These are phyloP conservation scores for Penicillium verrucosum DNA, from an alignment of 2,329 filamentous ascomycete species.

Conservation along the genomic window DNA sequence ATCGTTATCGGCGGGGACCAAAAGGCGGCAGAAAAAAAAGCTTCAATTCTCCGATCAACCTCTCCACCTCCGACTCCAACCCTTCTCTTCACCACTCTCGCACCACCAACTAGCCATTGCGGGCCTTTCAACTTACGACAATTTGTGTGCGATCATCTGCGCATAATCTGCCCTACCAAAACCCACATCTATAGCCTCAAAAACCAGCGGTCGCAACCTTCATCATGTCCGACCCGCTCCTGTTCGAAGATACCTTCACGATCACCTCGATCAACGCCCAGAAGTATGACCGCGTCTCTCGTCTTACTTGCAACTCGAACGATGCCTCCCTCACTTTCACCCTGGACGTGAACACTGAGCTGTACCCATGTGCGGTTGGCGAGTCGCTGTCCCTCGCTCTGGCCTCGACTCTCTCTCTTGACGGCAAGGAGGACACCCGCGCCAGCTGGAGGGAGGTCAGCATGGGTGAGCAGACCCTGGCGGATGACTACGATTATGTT, in stretches of 20 bases:
- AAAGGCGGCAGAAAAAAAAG: constrained; percentile 30
- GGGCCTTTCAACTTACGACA: neutral
- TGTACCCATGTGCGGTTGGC: constrained; percentile 73
- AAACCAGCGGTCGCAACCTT: constrained; percentile 37
- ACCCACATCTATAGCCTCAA: neutral
- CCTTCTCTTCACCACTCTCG: constrained; percentile 9
- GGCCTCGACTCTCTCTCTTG: constrained; percentile 79
- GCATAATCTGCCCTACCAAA: neutral
- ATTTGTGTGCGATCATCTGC: neutral
- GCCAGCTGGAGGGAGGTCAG: constrained; percentile 72
- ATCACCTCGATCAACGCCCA: constrained; percentile 73
- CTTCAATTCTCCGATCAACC: constrained; percentile 23
- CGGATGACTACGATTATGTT: constrained; percentile 52
- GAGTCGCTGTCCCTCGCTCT: constrained; percentile 78
- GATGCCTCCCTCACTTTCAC: constrained; percentile 74
- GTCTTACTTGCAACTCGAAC: constrained; percentile 71
- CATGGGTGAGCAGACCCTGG: constrained; percentile 56
- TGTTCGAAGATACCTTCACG: constrained; percentile 90
- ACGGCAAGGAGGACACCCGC: constrained; percentile 74
- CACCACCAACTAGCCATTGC: constrained; percentile 3
- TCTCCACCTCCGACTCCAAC: constrained; percentile 17
- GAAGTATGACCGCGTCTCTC: constrained; percentile 94
- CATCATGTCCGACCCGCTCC: constrained; percentile 75
- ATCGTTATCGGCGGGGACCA: constrained; percentile 26
- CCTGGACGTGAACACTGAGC: constrained; percentile 90